Base-by-base conservation (phyloP, 495 filamentous ascomycete species). In the Platismatia glauca region DNA sequence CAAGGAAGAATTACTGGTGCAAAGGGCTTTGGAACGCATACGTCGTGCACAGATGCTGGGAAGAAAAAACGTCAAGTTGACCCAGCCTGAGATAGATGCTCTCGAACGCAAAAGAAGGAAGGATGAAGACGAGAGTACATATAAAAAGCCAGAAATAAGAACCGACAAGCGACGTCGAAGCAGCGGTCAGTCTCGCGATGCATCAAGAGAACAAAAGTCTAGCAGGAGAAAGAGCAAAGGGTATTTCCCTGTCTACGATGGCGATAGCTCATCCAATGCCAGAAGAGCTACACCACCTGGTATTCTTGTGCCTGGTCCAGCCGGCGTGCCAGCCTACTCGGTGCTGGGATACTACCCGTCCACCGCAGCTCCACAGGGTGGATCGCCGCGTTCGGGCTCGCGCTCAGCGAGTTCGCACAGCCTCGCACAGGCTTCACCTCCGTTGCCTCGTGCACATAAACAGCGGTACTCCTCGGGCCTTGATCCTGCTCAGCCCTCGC, bases 11-110 rank as follows among this genome's bases (percentile, higher is more conserved):
- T 79, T 80, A 68, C 72, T 93, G 66, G 82, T 90, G 64, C 83
- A 90, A 60, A 82, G 82, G 59, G 90, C 89, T 43, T 71, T 92
- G 72, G 83, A 83, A 66, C 84, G 89, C 56, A 93, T 95, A 74
- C 82, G 82, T 62, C 83, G 84, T 55, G 89, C 90, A 34, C 84
- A 88, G 63, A 77, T 80, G 64, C 81, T 84, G 67, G 90, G 90
- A 46, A 86, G 84, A 73, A 78, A 75, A 43, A 89, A 92, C 55
- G 89, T 95, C 34, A 86, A 84, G 66, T 76, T 95, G 59, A 87
- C 82, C 60, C 81, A 86, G 66, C 80, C 84, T 35, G 90, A 94
- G 70, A 73, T 91, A 64, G 86, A 87, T 44, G 90, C 90, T 39
- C 74, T 92, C 56, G 86, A 92, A 70, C 82, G 87, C 55, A 82